Base-by-base conservation (phyloP, 768 basidiomycete species). In the Rhizopogon rudus region DNA sequence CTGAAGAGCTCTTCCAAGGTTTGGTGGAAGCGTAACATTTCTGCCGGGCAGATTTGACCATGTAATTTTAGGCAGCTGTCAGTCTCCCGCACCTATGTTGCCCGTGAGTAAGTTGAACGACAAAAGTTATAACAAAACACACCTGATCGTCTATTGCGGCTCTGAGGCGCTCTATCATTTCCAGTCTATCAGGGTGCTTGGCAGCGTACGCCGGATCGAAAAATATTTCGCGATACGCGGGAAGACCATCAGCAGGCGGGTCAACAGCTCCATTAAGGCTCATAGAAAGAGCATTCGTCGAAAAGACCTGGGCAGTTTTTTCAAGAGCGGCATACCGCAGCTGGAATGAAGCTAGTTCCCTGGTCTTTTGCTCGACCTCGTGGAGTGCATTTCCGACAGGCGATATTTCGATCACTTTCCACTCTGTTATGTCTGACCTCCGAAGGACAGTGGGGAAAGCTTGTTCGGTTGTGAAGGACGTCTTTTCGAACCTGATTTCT, bases 21-120 rank as follows among this genome's bases (percentile, higher is more conserved):
- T 56, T 87, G 86, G 66, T 98, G 95, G 80, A 98, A 98, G 5
- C 85, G 81, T n/a, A 88, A 73, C 80, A 97, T 96, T 67, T 94
- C 93, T 12, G 83, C 80, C 0, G 91, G 83, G 65, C 93, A 94
- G 31, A 96, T 72, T 44, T 83, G 78, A 2, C 84, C 85, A 65
- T 98, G 94, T 5, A 98, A 78, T 61, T 82, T 83, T 52, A 98
- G 77, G 65, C 92, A 94, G 52, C 81, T 83, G 58, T 93, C 88
- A 46, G 98, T 88, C 48, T 87, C 81, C 44, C 86, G 83, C 35
- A 88, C 84, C 84, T 93, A 61, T 10, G 40, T 55, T 43, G 28
- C 42, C n/a, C 33, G 42, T 55, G 31, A 40, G 51, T 6, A n/a
- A 58, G 46, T 28, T 16, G n/a, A 35, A 20, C 40, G n/a, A 33